Conservation (phyloP, 306 rosid species). For the Corylus avellana region DNA sequence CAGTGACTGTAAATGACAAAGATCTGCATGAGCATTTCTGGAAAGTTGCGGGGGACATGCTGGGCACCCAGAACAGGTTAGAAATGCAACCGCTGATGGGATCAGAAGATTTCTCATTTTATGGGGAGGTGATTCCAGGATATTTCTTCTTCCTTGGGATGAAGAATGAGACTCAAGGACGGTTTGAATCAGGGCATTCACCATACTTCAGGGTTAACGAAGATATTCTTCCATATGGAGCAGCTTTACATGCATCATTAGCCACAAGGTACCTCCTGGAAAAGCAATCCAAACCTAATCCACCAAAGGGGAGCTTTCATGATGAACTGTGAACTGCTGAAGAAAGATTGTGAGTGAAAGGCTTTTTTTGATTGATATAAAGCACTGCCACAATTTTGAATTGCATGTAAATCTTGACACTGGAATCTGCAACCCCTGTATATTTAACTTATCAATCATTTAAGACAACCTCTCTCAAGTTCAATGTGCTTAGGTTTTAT, state of each 20-base stretch:
- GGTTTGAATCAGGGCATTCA: constrained; percentile 34
- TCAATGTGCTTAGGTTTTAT: neutral
- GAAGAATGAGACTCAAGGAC: constrained; percentile 33
- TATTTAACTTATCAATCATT: neutral
- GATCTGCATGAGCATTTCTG: constrained; percentile 36
- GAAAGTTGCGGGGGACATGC: constrained; percentile 32
- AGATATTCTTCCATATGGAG: constrained; percentile 51
- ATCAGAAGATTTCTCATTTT: constrained; percentile 50
- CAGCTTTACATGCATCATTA: constrained; percentile 49
- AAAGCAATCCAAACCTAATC: constrained; percentile 19
- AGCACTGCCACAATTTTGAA: constrained; percentile 1
- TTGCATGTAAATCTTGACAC: neutral
- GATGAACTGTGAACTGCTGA: constrained; percentile 32
- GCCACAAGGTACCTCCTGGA: constrained; percentile 39
- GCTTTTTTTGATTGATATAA: neutral
- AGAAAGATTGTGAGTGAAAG: neutral
- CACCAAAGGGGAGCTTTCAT: constrained; percentile 19
- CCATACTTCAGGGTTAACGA: constrained; percentile 40
- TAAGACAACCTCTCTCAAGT: neutral
- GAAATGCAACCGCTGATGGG: constrained; percentile 41
- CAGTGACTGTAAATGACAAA: constrained; percentile 35
- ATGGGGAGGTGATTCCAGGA: constrained; percentile 44
- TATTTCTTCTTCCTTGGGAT: constrained; percentile 41
- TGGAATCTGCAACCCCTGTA: neutral
- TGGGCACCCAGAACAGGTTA: constrained; percentile 27